These are phyloP conservation scores for Russula lepida DNA, from an alignment of 768 basidiomycete species.

Conservation along the genomic window DNA sequence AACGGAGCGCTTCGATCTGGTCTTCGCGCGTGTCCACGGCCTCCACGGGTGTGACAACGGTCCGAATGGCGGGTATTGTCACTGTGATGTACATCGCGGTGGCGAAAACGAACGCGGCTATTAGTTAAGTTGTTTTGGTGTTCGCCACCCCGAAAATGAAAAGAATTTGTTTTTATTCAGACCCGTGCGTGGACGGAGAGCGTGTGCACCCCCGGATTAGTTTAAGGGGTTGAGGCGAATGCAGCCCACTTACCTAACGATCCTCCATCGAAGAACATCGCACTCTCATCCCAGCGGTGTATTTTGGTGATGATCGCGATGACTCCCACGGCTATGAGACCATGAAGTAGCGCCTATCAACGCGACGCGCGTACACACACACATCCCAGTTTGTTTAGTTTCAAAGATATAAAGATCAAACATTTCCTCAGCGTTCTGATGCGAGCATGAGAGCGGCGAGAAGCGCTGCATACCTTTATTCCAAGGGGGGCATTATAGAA, in stretches of 20 bases:
- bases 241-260: slow-evolving; percentile 56
- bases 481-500: slow-evolving; percentile 91
- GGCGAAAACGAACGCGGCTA: slow-evolving; percentile 68
- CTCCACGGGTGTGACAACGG: slow-evolving; percentile 53
- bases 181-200: background rate
- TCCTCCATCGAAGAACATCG: slow-evolving; percentile 91
- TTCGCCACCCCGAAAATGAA: background rate
- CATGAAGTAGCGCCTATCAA: slow-evolving; percentile 74
- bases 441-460: background rate
- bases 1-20: slow-evolving; percentile 67
- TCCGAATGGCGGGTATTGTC: slow-evolving; percentile 67
- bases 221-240: background rate
- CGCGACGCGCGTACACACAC: background rate
- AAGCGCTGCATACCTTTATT: slow-evolving; percentile 61
- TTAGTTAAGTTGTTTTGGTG: background rate
- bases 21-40: slow-evolving; percentile 52
- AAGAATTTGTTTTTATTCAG: background rate
- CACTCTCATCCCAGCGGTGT: slow-evolving; percentile 84
- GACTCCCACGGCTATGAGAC: slow-evolving; percentile 71
- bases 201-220: background rate
- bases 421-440: background rate
- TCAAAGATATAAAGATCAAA: no score
- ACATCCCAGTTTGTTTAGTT: background rate
- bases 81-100: slow-evolving; percentile 79
- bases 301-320: slow-evolving; percentile 71